These are phyloP conservation scores for Diaporthe citriasiana DNA, from an alignment of 2,329 filamentous ascomycete species.

Conservation along the genomic window DNA sequence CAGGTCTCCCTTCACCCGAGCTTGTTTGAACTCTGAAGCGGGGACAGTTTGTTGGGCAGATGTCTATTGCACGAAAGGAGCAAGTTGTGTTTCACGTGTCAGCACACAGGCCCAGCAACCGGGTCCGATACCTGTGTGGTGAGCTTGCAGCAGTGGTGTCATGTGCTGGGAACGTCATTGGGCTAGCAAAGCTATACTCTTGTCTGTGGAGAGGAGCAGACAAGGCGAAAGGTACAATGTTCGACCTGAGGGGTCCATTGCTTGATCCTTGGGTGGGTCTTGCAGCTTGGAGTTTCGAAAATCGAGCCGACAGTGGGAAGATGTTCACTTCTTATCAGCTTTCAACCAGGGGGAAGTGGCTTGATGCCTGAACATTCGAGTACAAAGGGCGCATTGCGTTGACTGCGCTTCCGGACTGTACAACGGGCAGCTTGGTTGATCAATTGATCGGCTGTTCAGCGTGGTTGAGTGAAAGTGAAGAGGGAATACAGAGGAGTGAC, in stretches of 20 bases:
- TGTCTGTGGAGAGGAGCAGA: not conserved
- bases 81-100: too few relatives aligned
- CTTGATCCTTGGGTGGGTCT: too few relatives aligned
- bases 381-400: too few relatives aligned
- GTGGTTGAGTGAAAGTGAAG: not conserved
- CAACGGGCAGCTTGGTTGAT: not conserved
- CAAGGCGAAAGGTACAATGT: not conserved
- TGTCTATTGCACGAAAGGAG: too few relatives aligned
- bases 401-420: not conserved
- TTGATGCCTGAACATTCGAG: not conserved
- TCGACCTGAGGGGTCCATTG: not conserved
- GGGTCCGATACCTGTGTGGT: not conserved
- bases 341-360: too few relatives aligned
- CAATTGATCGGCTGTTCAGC: too few relatives aligned
- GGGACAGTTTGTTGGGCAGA: not conserved
- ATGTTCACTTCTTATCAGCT: not conserved
- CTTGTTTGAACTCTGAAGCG: not conserved
- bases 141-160: not conserved
- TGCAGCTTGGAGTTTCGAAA: not conserved
- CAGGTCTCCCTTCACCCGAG: not conserved
- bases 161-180: too few relatives aligned
- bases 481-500: not conserved
- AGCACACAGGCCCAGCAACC: not conserved
- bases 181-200: not conserved
- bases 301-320: not conserved